These are phyloP conservation scores for Phytophthora podocarpi DNA, from an alignment of 352 stramenopile genomes.

Conservation along the genomic window DNA sequence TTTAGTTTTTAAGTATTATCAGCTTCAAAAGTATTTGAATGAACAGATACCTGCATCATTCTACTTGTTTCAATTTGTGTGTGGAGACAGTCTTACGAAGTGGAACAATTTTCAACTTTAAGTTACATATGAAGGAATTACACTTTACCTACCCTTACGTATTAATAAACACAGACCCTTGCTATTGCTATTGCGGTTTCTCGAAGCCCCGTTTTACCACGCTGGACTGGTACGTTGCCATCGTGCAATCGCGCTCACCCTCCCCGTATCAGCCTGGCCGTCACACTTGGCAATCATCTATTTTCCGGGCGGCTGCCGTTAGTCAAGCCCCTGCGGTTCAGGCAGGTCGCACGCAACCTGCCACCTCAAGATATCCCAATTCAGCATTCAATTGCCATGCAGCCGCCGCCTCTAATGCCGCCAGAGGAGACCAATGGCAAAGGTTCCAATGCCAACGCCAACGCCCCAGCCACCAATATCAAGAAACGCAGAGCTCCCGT, in stretches of 20 bases:
- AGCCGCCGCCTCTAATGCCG: slow-evolving; percentile 1
- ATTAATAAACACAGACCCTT: too few species aligned
- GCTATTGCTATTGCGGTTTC: background rate
- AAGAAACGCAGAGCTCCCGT: slow-evolving; percentile 8
- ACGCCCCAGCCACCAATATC: background rate
- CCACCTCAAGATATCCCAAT: slow-evolving; percentile 11
- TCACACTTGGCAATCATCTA: slow-evolving; percentile 27
- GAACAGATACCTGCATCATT: too few species aligned
- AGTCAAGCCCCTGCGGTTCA: background rate
- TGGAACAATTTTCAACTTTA: too few species aligned
- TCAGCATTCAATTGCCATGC: slow-evolving; percentile 10
- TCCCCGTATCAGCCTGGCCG: slow-evolving; percentile 25
- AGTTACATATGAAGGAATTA: too few species aligned
- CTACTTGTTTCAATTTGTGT: too few species aligned
- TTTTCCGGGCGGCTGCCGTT: background rate
- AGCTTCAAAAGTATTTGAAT: too few species aligned
- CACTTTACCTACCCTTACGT: too few species aligned
- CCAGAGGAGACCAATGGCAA: slow-evolving; percentile 1
- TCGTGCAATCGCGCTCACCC: slow-evolving; percentile 17
- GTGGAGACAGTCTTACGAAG: too few species aligned
- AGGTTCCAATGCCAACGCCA: slow-evolving; percentile 3
- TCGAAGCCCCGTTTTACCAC: slow-evolving; percentile 3
- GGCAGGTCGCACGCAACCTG: background rate
- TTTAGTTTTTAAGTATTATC: too few species aligned
- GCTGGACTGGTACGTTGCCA: slow-evolving; percentile 17